Percentiles rank a stretch among this genome's conserved stretches.
phyloP scores from a whole-genome alignment of 2,329 filamentous ascomycete genomes.

The Sporothrix schenckii region DNA sequence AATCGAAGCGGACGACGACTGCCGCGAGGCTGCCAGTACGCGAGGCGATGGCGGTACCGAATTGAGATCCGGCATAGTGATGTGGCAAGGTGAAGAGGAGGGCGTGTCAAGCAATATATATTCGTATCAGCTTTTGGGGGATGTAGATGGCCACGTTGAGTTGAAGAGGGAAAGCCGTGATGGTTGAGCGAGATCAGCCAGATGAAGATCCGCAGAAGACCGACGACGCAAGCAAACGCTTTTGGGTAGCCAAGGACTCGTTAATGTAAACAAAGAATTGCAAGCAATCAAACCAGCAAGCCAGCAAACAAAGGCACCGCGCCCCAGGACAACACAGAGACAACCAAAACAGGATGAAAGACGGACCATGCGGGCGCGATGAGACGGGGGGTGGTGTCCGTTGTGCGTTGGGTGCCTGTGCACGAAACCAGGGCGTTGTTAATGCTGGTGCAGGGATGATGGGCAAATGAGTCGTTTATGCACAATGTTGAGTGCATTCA shows the following conservation, averaged over 20 bases:
- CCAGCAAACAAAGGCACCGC: constrained; percentile 1
- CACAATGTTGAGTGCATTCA: not conserved
- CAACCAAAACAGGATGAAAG: not conserved
- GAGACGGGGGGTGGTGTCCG: not conserved
- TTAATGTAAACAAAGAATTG: not conserved
- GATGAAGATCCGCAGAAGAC: too few species aligned
- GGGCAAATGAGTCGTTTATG: constrained; percentile 28
- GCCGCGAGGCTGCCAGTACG: constrained; percentile 49
- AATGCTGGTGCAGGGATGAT: not conserved
- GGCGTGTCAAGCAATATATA: not conserved
- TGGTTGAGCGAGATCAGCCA: not conserved
- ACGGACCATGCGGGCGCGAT: not conserved
- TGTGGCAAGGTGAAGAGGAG: not conserved
- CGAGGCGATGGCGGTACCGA: constrained; percentile 57
- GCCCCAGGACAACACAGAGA: not conserved
- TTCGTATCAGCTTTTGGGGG: not conserved
- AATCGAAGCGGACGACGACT: constrained; percentile 45
- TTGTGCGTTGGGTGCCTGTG: not conserved
- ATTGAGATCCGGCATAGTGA: constrained; percentile 59
- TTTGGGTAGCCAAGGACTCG: not conserved
- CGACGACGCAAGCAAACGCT: not conserved
- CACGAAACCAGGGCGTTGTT: constrained; percentile 21
- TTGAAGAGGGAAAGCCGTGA: not conserved
- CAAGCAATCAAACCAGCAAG: not conserved
- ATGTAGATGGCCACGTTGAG: not conserved